Evolutionary conservation across 2,329 filamentous ascomycete species (phyloP).

Genomic region (Pyrenophora tritici-repentis): DNA sequence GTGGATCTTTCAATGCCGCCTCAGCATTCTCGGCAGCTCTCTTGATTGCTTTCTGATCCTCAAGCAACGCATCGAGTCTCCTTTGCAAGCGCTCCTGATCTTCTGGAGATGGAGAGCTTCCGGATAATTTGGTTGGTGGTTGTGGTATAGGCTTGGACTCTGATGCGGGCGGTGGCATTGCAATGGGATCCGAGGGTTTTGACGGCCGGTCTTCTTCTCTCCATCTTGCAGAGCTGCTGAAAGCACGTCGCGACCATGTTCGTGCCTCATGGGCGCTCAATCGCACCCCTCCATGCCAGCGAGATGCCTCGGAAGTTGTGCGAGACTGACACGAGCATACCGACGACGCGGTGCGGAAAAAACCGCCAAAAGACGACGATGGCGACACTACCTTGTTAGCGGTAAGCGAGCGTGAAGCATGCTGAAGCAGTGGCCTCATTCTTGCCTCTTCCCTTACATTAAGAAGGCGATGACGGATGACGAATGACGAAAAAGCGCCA

Average conservation of each 20-base stretch:
- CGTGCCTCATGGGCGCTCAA: slow-evolving; percentile 1
- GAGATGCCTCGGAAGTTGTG: slow-evolving; percentile 22
- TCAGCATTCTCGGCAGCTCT: slow-evolving; percentile 10
- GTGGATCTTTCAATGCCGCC: slow-evolving; percentile 3
- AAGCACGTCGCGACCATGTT: slow-evolving; percentile 17
- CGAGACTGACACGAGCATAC: slow-evolving; percentile 41
- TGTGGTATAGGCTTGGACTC: slow-evolving; percentile 13
- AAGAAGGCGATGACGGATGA: slow-evolving; percentile 17
- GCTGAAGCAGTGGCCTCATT: slow-evolving; percentile 50
- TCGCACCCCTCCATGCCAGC: slow-evolving; percentile 9
- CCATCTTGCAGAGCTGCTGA: slow-evolving; percentile 28
- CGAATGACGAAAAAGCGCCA: slow-evolving; percentile 22
- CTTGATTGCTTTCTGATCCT: slow-evolving; percentile 15
- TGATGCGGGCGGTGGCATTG: slow-evolving; percentile 28
- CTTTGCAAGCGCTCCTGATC: slow-evolving; percentile 21
- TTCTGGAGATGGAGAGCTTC: slow-evolving; percentile 19
- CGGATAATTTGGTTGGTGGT: slow-evolving; percentile 9
- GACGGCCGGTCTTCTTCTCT: slow-evolving; percentile 28
- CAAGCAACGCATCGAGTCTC: slow-evolving; percentile 18
- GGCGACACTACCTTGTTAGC: slow-evolving; percentile 21
- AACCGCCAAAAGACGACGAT: slow-evolving; percentile 16
- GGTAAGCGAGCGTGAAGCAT: slow-evolving; percentile 45
- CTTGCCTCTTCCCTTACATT: slow-evolving; percentile 36
- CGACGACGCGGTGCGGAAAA: slow-evolving; percentile 20
- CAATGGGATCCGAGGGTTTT: slow-evolving; percentile 18